Evolutionary conservation across 2,329 filamentous ascomycete species (phyloP), one percentile per base, ranked within the genome.

Genomic region (Cytospora mali): DNA sequence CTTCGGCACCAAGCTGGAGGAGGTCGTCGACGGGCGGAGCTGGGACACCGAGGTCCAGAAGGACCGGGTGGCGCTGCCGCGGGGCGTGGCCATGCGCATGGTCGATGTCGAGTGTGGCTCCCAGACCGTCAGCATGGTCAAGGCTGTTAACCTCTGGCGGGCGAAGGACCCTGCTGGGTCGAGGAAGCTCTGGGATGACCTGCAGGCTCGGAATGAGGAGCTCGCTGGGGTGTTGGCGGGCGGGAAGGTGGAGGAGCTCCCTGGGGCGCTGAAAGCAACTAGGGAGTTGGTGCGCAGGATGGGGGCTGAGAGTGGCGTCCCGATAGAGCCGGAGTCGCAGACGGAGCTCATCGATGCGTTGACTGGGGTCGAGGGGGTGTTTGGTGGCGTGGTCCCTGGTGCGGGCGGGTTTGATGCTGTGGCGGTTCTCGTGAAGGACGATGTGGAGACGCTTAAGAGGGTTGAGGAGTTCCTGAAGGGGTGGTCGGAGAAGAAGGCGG

Each of bases 21-120:
- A 77, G 1, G 80, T 92, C 1, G 88, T 97, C 6, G 84, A 92
- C 50, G 84, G 87, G 62, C 1, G 4, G n/a, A 76, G 77, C 27
- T 99, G 95, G 95, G 93, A 98, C 70, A 88, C 88, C 0, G 87
- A 93, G 70, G 87, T 96, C 55, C 76, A 78, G 33, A 89, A 92
- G 70, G 86, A 88, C 6, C 84, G 81, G 18, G 87, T 94, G 58
- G 83, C 81, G 64, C 81, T 98, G 63, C 93, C 94, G 0, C 70
- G 75, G 0, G 92, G 91, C 0, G 79, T 96, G 68, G 84, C 89
- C 27, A 81, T 98, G 68, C 85, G 96, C 64, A 95, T 99, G 89
- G 97, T 93, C 72, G 95, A 99, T 72, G 95, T 99, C 7, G 92
- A 96, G 73, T 97, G 93, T 72, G 95, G 95, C 33, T 94, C 89